Evolutionary conservation across 139 green algal species (phyloP), one percentile per base, ranked within the genome.

Genomic region (Zygnema cylindricum): DNA sequence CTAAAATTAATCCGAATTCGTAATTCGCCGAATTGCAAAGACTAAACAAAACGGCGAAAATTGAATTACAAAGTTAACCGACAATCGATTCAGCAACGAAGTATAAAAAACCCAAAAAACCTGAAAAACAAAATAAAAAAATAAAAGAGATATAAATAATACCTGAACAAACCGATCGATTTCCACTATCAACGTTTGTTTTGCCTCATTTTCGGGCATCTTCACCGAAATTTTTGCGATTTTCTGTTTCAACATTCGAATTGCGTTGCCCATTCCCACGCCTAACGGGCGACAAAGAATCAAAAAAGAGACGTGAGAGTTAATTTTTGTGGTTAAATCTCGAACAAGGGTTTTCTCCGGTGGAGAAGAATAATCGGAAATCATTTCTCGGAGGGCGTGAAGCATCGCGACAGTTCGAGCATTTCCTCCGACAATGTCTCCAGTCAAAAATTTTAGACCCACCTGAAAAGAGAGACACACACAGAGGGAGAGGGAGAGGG

Each of bases 201-300:
- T 96, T 41, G 94, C 94, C n/a, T 95, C 89, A 41, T 69, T 36
- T 84, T 95, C 93, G 16, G 78, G 90, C 41, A 93, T 77, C 57
- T 23, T 36, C 21, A 42, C 81, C 7, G 69, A 89, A 55, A 93
- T 69, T 38, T 33, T 16, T 35, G 82, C 55, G 7, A 92, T 76
- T 77, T 89, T 87, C 23, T 94, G 82, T 91, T 98, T 98, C 57
- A 98, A 39, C 79, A 88, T 88, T 85, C 96, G 96, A 91, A 98
- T 97, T 63, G 95, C 95, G 73, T 98, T 98, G 92, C 95, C 95
- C 96, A 99, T 98, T 82, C 93, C 92, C 25, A 97, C 89, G 1
- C 91, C 92, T 55, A 98, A 93, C 11, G 97, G 96, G 1, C 96
- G 94, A 92, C 97, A 98, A 25, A 94, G 84, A 22, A 96, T 94